Conservation (phyloP, 495 filamentous ascomycete genomes). For the Trichoderma erinaceum region DNA sequence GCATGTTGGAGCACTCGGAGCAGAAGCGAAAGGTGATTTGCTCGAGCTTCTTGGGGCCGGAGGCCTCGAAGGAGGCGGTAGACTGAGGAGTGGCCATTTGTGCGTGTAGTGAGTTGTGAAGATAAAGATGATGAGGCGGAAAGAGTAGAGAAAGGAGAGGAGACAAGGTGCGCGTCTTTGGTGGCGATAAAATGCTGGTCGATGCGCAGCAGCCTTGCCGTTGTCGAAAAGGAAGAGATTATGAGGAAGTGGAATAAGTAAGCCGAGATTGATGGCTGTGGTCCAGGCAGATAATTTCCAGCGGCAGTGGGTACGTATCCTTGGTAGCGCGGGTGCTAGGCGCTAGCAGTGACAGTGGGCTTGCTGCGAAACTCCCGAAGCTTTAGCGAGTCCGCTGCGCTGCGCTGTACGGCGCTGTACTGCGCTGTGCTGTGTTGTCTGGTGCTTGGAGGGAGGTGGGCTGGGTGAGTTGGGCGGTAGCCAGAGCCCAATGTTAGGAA, state of each 20-base stretch:
- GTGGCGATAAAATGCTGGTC: no score
- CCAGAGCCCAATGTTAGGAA: no score
- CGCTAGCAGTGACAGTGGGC: not conserved
- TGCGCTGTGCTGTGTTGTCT: no score
- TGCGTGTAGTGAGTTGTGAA: not conserved
- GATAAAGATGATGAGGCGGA: not conserved
- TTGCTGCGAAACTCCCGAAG: not conserved
- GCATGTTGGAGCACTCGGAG: conserved; percentile 95
- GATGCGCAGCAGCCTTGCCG: no score
- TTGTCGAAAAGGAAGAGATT: no score
- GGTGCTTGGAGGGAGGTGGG: no score
- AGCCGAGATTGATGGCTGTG: not conserved
- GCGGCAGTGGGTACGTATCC: not conserved
- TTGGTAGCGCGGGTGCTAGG: not conserved
- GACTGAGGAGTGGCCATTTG: conserved; percentile 57
- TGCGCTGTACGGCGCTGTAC: no score
- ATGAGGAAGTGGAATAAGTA: no score
- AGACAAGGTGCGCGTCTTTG: not conserved
- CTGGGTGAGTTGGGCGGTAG: no score
- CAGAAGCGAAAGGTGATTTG: conserved; percentile 96
- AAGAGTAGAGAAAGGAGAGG: not conserved
- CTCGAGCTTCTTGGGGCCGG: conserved; percentile 52
- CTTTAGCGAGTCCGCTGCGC: no score
- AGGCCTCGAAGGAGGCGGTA: conserved; percentile 37
- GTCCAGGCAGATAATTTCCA: not conserved